phyloP scores from a whole-genome alignment of 345 rosid species.

The Arabidopsis arenosa region DNA sequence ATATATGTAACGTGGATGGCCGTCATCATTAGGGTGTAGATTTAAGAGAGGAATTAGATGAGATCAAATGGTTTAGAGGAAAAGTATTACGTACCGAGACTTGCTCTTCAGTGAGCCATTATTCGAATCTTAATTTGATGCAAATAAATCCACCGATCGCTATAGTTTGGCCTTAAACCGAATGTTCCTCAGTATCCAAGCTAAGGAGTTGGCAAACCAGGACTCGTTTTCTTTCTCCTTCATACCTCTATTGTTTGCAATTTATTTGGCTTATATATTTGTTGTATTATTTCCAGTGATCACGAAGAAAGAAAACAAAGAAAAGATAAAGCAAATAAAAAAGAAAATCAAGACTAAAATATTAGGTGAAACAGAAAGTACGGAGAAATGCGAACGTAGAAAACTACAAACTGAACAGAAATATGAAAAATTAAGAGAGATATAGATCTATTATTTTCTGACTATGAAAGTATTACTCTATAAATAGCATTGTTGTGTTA shows the following conservation, averaged over 20 bases:
- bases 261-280: neutral
- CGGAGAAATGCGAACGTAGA: neutral
- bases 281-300: neutral
- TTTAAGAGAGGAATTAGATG: neutral
- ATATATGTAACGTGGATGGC: neutral
- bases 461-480: neutral
- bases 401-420: neutral
- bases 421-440: neutral
- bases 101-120: slow-evolving; percentile 1
- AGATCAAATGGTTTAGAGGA: neutral
- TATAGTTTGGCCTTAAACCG: slow-evolving; percentile 1
- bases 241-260: neutral
- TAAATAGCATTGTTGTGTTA: neutral
- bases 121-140: neutral
- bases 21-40: neutral
- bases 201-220: neutral
- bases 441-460: neutral
- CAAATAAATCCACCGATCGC: neutral
- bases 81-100: slow-evolving; percentile 4
- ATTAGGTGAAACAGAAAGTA: neutral
- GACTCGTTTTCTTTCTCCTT: neutral
- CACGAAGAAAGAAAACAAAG: neutral
- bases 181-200: neutral
- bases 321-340: neutral
- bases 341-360: too few relatives aligned